phyloP scores from a whole-genome alignment of 805 yeast species.

The Kluyveromyces lactis region DNA sequence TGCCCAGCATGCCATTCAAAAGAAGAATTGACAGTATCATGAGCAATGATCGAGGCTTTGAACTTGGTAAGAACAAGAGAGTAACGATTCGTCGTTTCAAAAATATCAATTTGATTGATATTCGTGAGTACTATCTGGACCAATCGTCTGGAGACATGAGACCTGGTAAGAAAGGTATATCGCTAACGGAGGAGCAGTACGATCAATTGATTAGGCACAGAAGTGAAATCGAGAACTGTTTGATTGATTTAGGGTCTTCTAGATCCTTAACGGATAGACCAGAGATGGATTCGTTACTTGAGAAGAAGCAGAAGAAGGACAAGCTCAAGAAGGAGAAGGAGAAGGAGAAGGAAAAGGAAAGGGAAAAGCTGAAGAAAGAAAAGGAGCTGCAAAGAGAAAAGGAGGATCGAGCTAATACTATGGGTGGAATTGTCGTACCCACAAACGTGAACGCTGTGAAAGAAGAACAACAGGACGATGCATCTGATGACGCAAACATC shows the following conservation, averaged over 20 bases:
- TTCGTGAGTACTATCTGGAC: constrained; percentile 71
- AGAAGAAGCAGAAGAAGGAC: constrained; percentile 13
- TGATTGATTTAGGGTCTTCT: constrained; percentile 29
- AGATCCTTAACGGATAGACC: constrained; percentile 19
- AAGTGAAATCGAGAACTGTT: constrained; percentile 30
- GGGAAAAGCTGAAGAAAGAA: constrained; percentile 8
- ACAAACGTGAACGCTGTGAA: background rate
- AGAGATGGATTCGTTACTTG: background rate
- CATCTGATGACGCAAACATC: background rate
- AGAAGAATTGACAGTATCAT: background rate
- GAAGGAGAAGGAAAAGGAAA: constrained; percentile 12
- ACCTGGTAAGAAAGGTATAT: constrained; percentile 70
- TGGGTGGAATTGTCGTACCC: constrained; percentile 2
- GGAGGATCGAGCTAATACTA: background rate
- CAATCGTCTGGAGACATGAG: constrained; percentile 47
- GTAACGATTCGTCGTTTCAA: constrained; percentile 70
- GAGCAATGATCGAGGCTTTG: constrained; percentile 12
- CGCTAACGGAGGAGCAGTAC: constrained; percentile 30
- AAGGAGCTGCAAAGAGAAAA: constrained; percentile 1
- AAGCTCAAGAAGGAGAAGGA: constrained; percentile 19
- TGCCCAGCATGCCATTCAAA: background rate
- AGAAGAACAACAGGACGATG: background rate
- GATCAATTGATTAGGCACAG: constrained; percentile 30
- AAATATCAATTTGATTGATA: constrained; percentile 61
- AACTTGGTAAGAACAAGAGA: constrained; percentile 54